phyloP scores from a whole-genome alignment of 331 rosid species.

The Pyracantha coccinea region DNA sequence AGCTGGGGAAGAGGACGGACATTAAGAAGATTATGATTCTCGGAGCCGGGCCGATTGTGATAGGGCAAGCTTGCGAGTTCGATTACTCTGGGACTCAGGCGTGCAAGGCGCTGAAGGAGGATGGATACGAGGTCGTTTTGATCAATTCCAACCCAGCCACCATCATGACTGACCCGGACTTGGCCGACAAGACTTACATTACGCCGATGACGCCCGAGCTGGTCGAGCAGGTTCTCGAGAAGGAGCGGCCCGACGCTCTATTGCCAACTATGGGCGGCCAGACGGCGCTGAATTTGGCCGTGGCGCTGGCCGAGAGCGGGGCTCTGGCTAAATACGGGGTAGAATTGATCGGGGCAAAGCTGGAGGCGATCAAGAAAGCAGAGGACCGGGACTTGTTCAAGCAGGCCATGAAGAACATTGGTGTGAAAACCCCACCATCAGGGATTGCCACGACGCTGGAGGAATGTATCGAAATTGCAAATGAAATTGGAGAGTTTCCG shows the following conservation, averaged over 20 bases:
- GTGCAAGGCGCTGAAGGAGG: constrained; percentile 83
- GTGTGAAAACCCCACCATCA: constrained; percentile 86
- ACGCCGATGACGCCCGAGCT: constrained; percentile 93
- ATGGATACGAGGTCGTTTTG: constrained; percentile 74
- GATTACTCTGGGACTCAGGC: constrained; percentile 98
- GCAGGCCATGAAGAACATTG: constrained; percentile 81
- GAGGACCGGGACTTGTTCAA: constrained; percentile 91
- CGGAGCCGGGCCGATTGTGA: constrained; percentile 96
- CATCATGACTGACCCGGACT: constrained; percentile 95
- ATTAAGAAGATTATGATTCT: constrained; percentile 83
- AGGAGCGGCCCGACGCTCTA: constrained; percentile 86
- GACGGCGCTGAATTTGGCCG: constrained; percentile 84
- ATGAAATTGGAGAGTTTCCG: constrained; percentile 66
- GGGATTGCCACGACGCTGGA: constrained; percentile 55
- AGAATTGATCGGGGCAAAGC: constrained; percentile 91
- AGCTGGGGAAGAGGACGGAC: constrained; percentile 63
- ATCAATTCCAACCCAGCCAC: constrained; percentile 95
- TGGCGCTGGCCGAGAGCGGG: constrained; percentile 80
- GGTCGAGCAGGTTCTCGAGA: constrained; percentile 72
- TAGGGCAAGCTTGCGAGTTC: constrained; percentile 95
- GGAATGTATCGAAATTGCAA: constrained; percentile 52
- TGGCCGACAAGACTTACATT: constrained; percentile 72
- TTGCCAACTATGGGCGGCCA: constrained; percentile 98
- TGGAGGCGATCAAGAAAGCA: constrained; percentile 81
- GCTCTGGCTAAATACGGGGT: constrained; percentile 60